phyloP scores from a whole-genome alignment of 352 stramenopile species.

The Pythium utonaiense region DNA sequence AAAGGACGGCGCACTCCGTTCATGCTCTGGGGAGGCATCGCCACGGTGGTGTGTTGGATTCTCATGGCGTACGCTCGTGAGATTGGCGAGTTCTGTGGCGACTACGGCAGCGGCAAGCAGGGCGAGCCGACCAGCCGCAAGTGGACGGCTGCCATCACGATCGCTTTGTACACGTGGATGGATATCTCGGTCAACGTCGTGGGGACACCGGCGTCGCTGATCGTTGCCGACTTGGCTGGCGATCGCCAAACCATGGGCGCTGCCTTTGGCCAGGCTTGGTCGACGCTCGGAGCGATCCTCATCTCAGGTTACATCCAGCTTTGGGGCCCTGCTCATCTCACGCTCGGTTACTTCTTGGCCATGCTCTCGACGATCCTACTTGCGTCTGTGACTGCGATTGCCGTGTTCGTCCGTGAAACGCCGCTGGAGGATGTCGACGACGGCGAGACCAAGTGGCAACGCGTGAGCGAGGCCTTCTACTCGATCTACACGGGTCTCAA shows the following conservation, averaged over 20 bases:
- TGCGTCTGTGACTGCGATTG: slow-evolving; percentile 23
- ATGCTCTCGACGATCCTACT: slow-evolving; percentile 43
- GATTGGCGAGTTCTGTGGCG: slow-evolving; percentile 40
- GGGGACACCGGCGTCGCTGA: slow-evolving; percentile 32
- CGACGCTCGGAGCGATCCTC: slow-evolving; percentile 40
- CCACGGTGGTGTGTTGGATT: slow-evolving; percentile 38
- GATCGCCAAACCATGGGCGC: slow-evolving; percentile 42
- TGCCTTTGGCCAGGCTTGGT: slow-evolving; percentile 41
- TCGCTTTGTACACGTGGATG: slow-evolving; percentile 61
- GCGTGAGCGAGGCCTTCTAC: slow-evolving; percentile 24
- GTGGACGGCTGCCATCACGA: slow-evolving; percentile 41
- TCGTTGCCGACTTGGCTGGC: slow-evolving; percentile 54
- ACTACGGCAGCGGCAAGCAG: slow-evolving; percentile 28
- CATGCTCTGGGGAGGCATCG: slow-evolving; percentile 29
- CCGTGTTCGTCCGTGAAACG: slow-evolving; percentile 33
- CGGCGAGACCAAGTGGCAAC: neutral
- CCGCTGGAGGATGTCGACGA: slow-evolving; percentile 23
- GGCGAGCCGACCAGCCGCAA: slow-evolving; percentile 31
- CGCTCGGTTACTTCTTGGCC: slow-evolving; percentile 41
- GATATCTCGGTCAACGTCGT: slow-evolving; percentile 54
- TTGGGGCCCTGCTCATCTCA: slow-evolving; percentile 44
- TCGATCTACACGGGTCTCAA: slow-evolving; percentile 34
- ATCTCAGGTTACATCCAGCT: slow-evolving; percentile 45
- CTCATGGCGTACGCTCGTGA: slow-evolving; percentile 51
- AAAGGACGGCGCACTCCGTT: slow-evolving; percentile 36